Base-by-base conservation (phyloP, 148 eudicot species). In the Vaccinium myrtillus region DNA sequence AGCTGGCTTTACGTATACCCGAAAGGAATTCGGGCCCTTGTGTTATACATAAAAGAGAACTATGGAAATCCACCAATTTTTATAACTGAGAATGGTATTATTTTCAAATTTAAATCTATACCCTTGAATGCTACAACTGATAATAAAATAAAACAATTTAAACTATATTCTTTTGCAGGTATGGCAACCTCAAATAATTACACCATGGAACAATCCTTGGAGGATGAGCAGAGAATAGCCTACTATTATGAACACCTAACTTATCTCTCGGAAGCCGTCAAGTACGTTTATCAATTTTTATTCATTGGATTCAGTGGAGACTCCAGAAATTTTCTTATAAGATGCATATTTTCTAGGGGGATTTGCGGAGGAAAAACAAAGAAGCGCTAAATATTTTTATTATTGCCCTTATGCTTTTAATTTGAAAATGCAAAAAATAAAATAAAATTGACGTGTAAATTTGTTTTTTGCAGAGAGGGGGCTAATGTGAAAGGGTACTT, bases 401-500 rank as follows among this genome's bases (percentile, higher is more conserved):
- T 58, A 19, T 14, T 2, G n/a, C 19, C 23, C 63, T 1, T 19
- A 1, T 8, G 9, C 0, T 8, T 1, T 43, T 43, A 43, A 43
- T 43, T 43, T 43, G 5, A 43, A 43, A 43, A 43, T 43, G 46
- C 46, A 43, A 43, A 43, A 43, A 43, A n/a, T n/a, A 43, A 43
- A 43, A 43, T 0, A 50, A 50, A 50, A 7, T 50, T 50, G 53
- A 50, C 16, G 18, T 54, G 58, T 12, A 12, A 54, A 54, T 54
- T 53, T 11, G 2, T 54, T 23, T 23, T 67, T 82, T 70, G n/a
- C 85, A 83, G 85, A 51, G 43, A 83, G 15, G 86, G 86, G 10
- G 82, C 43, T 19, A 14, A 83, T 65, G 81, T 76, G 55, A 76
- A 65, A 65, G 85, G 81, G 10, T 84, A 77, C 14, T 84, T 84